These are phyloP conservation scores for Osmanthus fragrans DNA, from an alignment of 257 asterid species.

Conservation along the genomic window DNA sequence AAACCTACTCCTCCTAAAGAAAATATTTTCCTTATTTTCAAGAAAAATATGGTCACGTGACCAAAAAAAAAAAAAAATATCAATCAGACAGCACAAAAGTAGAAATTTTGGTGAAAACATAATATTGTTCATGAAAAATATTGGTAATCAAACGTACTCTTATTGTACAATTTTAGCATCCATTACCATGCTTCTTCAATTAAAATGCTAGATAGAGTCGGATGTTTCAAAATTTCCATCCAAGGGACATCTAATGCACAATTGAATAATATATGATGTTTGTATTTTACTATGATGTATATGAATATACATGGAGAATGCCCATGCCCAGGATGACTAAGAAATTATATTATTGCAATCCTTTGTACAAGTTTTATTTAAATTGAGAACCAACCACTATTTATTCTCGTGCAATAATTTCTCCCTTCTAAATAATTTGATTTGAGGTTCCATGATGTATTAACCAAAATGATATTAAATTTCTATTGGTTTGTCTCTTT, in stretches of 20 bases:
- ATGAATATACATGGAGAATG: not conserved
- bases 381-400: not conserved
- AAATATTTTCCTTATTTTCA: no score
- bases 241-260: not conserved
- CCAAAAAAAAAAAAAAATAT: no score
- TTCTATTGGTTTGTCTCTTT: no score
- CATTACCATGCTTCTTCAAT: not conserved
- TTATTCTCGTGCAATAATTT: not conserved
- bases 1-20: no score
- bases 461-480: not conserved
- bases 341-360: not conserved
- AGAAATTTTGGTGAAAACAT: no score
- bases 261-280: not conserved
- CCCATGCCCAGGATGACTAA: not conserved
- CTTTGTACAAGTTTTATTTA: not conserved
- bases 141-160: not conserved
- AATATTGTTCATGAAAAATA: no score
- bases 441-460: not conserved
- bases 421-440: not conserved
- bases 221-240: not conserved
- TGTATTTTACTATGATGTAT: not conserved
- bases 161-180: slow-evolving; percentile 7
- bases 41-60: no score
- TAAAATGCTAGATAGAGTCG: not conserved
- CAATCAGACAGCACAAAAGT: no score